These are phyloP conservation scores for Scleroderma bovista DNA, from an alignment of 768 basidiomycete genomes.

Conservation along the genomic window DNA sequence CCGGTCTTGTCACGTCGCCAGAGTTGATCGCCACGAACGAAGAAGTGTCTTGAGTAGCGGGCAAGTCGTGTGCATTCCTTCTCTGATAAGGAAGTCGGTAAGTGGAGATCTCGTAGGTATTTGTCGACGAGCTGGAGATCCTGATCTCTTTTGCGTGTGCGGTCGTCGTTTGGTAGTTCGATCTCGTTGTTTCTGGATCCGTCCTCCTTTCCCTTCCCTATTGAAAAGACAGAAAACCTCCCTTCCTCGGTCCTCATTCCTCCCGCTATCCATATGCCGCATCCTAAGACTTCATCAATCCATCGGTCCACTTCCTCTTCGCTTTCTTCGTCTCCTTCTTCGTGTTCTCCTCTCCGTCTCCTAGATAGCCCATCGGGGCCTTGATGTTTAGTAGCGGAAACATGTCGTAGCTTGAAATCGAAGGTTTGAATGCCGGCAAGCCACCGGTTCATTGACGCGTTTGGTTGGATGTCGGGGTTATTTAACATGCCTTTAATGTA, in stretches of 20 bases:
- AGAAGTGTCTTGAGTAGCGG: conserved; percentile 19
- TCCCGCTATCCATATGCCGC: background rate
- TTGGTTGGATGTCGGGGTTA: conserved; percentile 30
- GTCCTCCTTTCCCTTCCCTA: background rate
- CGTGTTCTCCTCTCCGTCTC: background rate
- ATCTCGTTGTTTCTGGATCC: too few species aligned
- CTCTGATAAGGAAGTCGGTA: too few species aligned
- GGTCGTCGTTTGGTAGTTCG: too few species aligned
- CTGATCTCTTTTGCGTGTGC: too few species aligned
- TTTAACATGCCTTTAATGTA: too few species aligned
- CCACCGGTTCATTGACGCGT: conserved; percentile 26
- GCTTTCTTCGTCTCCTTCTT: background rate
- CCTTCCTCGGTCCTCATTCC: background rate
- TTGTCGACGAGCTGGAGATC: too few species aligned
- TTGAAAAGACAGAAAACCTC: background rate
- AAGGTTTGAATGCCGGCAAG: conserved; percentile 24
- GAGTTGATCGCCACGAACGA: background rate
- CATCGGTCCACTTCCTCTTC: too few species aligned
- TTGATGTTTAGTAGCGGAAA: conserved; percentile 17
- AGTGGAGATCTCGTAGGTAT: too few species aligned
- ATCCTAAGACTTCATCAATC: conserved; percentile 2
- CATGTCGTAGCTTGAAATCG: conserved; percentile 27
- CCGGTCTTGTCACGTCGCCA: too few species aligned
- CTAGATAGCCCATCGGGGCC: conserved; percentile 14
- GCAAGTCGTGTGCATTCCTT: conserved; percentile 6